Evolutionary conservation across 2,329 filamentous ascomycete species (phyloP), one percentile per base, ranked within the genome.

Genomic region (Colletotrichum musae): DNA sequence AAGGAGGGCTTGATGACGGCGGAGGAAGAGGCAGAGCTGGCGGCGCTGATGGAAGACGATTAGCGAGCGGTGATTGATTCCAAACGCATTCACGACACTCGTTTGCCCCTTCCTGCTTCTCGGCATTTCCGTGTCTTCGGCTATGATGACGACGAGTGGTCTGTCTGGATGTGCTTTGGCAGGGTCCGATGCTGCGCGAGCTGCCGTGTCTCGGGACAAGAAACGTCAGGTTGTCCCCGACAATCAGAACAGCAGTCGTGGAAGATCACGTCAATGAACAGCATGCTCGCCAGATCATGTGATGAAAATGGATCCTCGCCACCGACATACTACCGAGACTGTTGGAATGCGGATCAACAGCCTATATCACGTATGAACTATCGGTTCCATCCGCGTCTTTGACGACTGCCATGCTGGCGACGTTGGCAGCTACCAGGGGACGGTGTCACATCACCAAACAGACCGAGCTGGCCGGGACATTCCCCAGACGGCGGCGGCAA

Each of bases 11-110:
- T 91, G 76, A 83, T 98, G 80, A 97, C 94, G 5, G 92, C 89
- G 13, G 95, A 98, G 74, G 96, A 99, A 79, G 95, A 98, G 80
- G 92, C 93, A 5, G 96, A 98, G 80, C 84, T 99, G 72, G 95
- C 94, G 15, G 96, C 95, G 72, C 82, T 99, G 78, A 93, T 99
- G 93, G 94, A 91, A 65, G 91, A 94, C 71, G 91, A 93, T 71
- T 87, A 79, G 72, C n/a, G 41, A 79, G 72, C n/a, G 41, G n/a
- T 21, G 9, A 10, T 18, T 48, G 18, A 18, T 48, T 43, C 16
- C 41, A 43, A 48, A 21, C 48, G 21, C 28, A 39, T 28, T 52
- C 47, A 6, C 41, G 36, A 39, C 53, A 32, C 24, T 36, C 26
- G 43, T 24, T n/a, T 39, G 32, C 7, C 32, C 32, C 32, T 50